A percentile compares a stretch with the other conserved stretches of the same genome.
phyloP scores from a whole-genome alignment of 2,329 filamentous ascomycete species.

The Pseudogymnoascus sp. region DNA sequence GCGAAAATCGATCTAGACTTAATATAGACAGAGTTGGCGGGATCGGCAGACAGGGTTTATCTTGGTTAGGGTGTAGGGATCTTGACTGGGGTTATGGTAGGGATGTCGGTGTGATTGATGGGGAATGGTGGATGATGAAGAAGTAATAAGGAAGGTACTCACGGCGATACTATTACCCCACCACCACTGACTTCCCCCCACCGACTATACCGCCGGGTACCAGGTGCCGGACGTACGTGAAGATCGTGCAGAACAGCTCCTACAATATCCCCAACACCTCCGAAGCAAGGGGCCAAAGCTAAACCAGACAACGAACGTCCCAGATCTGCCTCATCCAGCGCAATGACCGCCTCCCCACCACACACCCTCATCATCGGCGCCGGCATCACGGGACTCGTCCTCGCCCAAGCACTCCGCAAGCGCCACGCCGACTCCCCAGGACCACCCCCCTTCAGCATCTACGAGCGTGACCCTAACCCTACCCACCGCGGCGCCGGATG shows the following conservation, averaged over 20 bases:
- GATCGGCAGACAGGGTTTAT: not conserved
- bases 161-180: not conserved
- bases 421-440: slow-evolving; percentile 17
- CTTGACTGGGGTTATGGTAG: not conserved
- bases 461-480: slow-evolving; percentile 45
- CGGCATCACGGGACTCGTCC: slow-evolving; percentile 28
- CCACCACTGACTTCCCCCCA: not conserved
- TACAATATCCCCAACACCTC: not conserved
- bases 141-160: not conserved
- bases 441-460: slow-evolving; percentile 44
- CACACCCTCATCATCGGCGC: slow-evolving; percentile 28
- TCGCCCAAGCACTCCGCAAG: slow-evolving; percentile 24
- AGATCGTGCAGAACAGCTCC: not conserved
- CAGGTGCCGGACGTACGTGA: not conserved
- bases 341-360: not conserved
- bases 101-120: not conserved
- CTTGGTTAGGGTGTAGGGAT: not conserved
- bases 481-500: slow-evolving; percentile 45
- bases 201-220: not conserved
- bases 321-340: not conserved
- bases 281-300: not conserved
- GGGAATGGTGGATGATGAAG: not conserved
- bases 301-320: not conserved
- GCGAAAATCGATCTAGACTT: not conserved
- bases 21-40: not conserved